Base-by-base conservation (phyloP, 2,329 filamentous ascomycete genomes). In the Lanzia echinophila region DNA sequence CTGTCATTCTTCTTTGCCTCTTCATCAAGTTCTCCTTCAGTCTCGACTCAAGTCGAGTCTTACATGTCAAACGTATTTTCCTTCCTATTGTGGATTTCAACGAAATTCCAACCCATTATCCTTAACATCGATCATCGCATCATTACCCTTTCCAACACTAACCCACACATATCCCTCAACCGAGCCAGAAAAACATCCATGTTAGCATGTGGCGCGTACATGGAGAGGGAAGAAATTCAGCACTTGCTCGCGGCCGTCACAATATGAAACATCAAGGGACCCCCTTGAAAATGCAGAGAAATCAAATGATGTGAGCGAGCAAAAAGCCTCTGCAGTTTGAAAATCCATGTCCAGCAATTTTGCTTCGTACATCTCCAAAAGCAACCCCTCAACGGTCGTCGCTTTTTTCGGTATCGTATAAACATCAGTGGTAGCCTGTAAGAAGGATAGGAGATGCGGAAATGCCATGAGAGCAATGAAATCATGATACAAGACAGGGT, bases 71-170 rank as follows among this genome's bases (percentile, higher is more conserved):
- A 38, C 49, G 17, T 28, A 53, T 17, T 41, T 42, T 42, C 24
- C 50, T 53, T 48, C 44, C 50, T 42, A 42, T 53, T 22, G 20
- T 11, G 45, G 50, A 53, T 45, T 48, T 53, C 43, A 48, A 41
- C 43, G 44, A 53, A 44, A 41, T 41, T 31, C n/a, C n/a, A n/a
- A n/a, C n/a, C n/a, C 11, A 32, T 20, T 46, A 41, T 20, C 50
- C 42, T 47, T 24, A 48, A 34, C 12, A 34, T 38, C 50, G 34
- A 45, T 45, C 41, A 31, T 15, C 41, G 31, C 41, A 38, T 15
- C 41, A 19, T 45, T 22, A 22, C 38, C 38, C 15, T 43, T 50
- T 43, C 36, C 39, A 34, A 43, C 38, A 7, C 17, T 42, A 19
- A 19, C 19, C n/a, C n/a, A n/a, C 19, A 28, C n/a, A 38, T 38